phyloP scores from a whole-genome alignment of 768 basidiomycete genomes.

The Phanerodontia chrysosporium region DNA sequence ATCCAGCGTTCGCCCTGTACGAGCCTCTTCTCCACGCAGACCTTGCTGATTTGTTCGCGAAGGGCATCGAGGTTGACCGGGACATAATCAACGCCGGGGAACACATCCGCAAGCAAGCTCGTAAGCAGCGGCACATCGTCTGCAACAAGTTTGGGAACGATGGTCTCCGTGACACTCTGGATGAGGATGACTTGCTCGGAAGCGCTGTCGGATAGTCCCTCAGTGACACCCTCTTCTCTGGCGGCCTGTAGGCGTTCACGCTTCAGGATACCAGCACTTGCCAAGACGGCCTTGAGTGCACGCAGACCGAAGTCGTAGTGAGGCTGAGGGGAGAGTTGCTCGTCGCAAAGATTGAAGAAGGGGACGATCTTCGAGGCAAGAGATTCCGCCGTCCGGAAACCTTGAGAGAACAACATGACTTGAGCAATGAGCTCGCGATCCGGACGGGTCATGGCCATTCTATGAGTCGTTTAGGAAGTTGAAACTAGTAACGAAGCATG shows the following conservation, averaged over 20 bases:
- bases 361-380: constrained; percentile 99
- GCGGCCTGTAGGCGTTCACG: constrained; percentile 70
- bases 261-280: constrained; percentile 96
- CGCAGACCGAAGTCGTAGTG: constrained; percentile 99
- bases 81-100: constrained; percentile 90
- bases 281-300: constrained; percentile 92
- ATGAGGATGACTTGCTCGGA: constrained; percentile 97
- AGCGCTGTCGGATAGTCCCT: constrained; percentile 61
- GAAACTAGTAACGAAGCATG: neutral
- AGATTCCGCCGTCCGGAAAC: constrained; percentile 95
- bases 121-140: constrained; percentile 94
- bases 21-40: constrained; percentile 85
- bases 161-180: constrained; percentile 97
- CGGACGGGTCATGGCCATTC: constrained; percentile 99
- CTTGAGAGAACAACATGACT: constrained; percentile 99
- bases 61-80: constrained; percentile 87
- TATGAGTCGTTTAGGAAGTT: constrained; percentile 26
- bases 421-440: constrained; percentile 98
- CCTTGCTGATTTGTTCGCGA: constrained; percentile 78
- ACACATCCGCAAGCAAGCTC: constrained; percentile 92
- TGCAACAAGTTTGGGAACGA: constrained; percentile 95
- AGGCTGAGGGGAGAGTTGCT: constrained; percentile 93
- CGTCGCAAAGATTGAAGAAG: constrained; percentile 98
- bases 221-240: constrained; percentile 36
- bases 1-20: constrained; percentile 87